Conservation (phyloP, 768 basidiomycete genomes). For the Baorangia bicolor region DNA sequence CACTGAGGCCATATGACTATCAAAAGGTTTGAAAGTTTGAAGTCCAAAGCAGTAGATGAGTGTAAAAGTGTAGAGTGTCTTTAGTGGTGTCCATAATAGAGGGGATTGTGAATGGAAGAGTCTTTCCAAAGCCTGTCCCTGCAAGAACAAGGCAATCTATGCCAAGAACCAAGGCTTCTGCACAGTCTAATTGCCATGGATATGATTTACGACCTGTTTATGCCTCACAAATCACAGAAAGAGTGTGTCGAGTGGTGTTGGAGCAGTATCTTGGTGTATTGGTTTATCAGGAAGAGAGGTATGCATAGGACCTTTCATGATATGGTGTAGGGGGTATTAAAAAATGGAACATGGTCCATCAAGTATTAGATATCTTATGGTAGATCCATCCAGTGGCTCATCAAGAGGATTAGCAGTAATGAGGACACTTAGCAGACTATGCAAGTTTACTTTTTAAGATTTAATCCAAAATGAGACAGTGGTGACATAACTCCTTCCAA, state of each 20-base stretch:
- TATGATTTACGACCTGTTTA: neutral
- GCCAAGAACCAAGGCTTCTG: neutral
- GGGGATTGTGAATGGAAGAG: neutral
- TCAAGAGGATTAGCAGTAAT: neutral
- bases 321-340: neutral
- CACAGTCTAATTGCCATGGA: neutral
- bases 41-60: too few relatives aligned
- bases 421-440: neutral
- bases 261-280: too few relatives aligned
- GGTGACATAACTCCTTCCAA: too few relatives aligned
- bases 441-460: neutral
- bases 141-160: constrained; percentile 1
- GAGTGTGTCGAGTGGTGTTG: too few relatives aligned
- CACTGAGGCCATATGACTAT: too few relatives aligned
- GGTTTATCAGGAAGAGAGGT: too few relatives aligned
- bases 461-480: neutral
- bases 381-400: neutral
- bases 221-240: too few relatives aligned
- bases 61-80: too few relatives aligned
- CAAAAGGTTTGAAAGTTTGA: too few relatives aligned
- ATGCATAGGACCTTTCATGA: neutral
- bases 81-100: too few relatives aligned
- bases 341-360: neutral
- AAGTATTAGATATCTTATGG: neutral
- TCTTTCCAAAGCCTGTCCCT: neutral